A percentile compares a stretch with the other conserved stretches of the same genome.
Evolutionary conservation across 2,329 filamentous ascomycete species (phyloP).

Genomic region (Neonectria faginata): DNA sequence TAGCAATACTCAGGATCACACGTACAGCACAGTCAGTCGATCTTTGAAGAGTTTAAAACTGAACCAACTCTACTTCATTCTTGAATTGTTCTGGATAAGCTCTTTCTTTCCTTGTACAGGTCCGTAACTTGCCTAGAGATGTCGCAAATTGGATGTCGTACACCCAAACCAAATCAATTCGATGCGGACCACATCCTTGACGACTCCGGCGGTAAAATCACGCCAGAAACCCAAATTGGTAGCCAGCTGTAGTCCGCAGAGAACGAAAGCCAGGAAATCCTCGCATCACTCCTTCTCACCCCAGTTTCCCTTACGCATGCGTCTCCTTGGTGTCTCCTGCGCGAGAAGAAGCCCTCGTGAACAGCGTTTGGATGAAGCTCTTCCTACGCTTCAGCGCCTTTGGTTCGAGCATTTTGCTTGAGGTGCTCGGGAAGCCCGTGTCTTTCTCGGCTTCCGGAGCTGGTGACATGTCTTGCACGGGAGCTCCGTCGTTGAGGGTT

Average conservation of each 20-base stretch:
- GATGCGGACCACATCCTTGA: not conserved
- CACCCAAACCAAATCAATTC: not conserved
- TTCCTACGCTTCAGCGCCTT: slow-evolving; percentile 53
- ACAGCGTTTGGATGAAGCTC: slow-evolving; percentile 61
- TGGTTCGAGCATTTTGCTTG: slow-evolving; percentile 5
- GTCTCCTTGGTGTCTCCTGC: slow-evolving; percentile 3
- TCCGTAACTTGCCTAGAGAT: too few species aligned
- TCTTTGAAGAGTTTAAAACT: too few species aligned
- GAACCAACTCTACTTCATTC: too few species aligned
- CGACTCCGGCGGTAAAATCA: too few species aligned
- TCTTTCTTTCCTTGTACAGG: too few species aligned
- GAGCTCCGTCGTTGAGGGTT: not conserved
- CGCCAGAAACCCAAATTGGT: not conserved
- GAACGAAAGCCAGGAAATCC: not conserved
- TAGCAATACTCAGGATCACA: too few species aligned
- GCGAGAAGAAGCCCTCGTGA: slow-evolving; percentile 42
- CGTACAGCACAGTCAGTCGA: too few species aligned
- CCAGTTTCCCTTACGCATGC: not conserved
- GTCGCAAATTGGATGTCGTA: too few species aligned
- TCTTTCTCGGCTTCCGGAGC: not conserved
- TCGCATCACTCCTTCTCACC: not conserved
- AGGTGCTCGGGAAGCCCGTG: not conserved
- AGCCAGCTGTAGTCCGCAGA: too few species aligned
- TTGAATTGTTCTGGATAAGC: too few species aligned
- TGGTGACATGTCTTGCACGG: slow-evolving; percentile 1